phyloP scores from a whole-genome alignment of 1,139 yeast species.

The Suhomyces wounanorum region DNA sequence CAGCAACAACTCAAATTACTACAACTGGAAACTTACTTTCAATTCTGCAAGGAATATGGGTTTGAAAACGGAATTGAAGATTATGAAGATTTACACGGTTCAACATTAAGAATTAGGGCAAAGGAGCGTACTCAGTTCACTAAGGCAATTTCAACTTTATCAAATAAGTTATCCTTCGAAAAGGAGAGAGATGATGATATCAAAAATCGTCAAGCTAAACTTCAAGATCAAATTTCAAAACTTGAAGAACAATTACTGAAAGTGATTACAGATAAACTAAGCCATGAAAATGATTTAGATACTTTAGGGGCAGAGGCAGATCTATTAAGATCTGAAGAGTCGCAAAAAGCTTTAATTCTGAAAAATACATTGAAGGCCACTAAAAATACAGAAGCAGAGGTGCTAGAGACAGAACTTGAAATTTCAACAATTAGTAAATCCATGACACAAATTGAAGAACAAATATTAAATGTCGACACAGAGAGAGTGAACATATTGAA shows the following conservation, averaged over 20 bases:
- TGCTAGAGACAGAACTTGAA: constrained; percentile 40
- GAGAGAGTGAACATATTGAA: constrained; percentile 65
- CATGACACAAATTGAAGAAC: constrained; percentile 50
- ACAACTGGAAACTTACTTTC: constrained; percentile 50
- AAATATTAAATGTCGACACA: constrained; percentile 54
- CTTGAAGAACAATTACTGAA: constrained; percentile 36
- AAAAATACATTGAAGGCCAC: constrained; percentile 31
- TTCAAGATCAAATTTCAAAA: constrained; percentile 28
- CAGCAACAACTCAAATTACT: constrained; percentile 32
- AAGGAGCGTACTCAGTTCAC: constrained; percentile 64
- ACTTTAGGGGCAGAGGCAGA: constrained; percentile 53
- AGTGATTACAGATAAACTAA: constrained; percentile 32
- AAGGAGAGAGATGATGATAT: constrained; percentile 56
- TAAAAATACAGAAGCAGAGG: constrained; percentile 30
- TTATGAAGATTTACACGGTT: constrained; percentile 70
- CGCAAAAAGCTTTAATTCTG: constrained; percentile 24
- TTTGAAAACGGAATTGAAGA: constrained; percentile 58
- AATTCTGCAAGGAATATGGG: constrained; percentile 56
- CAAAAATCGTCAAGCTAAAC: constrained; percentile 31
- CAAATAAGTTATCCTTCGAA: constrained; percentile 67
- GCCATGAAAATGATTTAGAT: constrained; percentile 43
- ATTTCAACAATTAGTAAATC: constrained; percentile 32
- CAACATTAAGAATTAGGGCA: constrained; percentile 57
- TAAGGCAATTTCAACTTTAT: constrained; percentile 61
- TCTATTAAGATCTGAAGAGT: constrained; percentile 41